Base-by-base conservation (phyloP, 2,329 filamentous ascomycete genomes). In the Davidsoniella neocaledoniae region DNA sequence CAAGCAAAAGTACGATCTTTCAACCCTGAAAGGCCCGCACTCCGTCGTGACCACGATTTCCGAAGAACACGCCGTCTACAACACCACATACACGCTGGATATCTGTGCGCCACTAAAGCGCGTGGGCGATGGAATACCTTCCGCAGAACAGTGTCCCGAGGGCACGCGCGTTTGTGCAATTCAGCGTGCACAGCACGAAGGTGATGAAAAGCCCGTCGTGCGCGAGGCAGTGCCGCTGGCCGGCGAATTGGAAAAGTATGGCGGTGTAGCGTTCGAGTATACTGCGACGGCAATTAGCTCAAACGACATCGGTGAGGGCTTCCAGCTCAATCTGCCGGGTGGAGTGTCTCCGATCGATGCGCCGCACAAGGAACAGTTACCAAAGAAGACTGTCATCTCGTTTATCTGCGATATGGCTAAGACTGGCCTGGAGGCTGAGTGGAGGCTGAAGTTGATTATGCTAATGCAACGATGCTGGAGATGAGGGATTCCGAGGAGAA, bases 31-130 rank as follows among this genome's bases (percentile, higher is more conserved):
- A 5, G 84, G 83, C 1, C 79, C 81, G 33, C 81, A 82, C 61
- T 76, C 78, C 0, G 78, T 86, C 37, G 71, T 85, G 49, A 76
- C 76, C 45, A 69, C 67, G 58, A 69, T 69, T 56, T 68, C 70
- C 55, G 64, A 71, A 33, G 70, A 71, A 17, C 71, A 68, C 14
- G 68, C 69, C 14, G 68, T 75, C 25, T 70, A 69, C 53, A 91
- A 91, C 63, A 86, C 79, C 23, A 90, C 85, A 41, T 93, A 86
- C 63, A 88, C 84, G 1, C 61, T 93, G 51, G 83, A 93, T 58
- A 70, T 93, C 45, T 94, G 86, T 66, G 65, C 69, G 48, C 70
- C 76, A 5, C 66, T 94, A 55, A 74, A 76, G 62, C 74, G 75
- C 60, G 73, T 70, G 46, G 76, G 74, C 41, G 74, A 73, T 21